phyloP scores from a whole-genome alignment of 2,329 filamentous ascomycete species.

The Pseudocercospora macadamiae region DNA sequence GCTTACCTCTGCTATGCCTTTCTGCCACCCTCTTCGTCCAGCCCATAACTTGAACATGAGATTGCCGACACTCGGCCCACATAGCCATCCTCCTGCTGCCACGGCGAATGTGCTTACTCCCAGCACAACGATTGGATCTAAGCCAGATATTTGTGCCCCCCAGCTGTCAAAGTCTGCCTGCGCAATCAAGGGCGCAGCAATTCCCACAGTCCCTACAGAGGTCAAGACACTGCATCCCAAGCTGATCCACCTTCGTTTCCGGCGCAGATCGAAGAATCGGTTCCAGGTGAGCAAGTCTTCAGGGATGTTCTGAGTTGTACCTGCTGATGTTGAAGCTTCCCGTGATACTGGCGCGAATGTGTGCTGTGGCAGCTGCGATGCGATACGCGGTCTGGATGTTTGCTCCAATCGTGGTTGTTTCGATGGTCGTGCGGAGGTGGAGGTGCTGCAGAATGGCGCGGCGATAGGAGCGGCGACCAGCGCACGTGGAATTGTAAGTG shows the following conservation, averaged over 20 bases:
- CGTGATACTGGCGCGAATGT: slow-evolving; percentile 1
- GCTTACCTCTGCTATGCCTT: slow-evolving; percentile 70
- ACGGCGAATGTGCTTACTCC: slow-evolving; percentile 78
- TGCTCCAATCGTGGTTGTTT: slow-evolving; percentile 6
- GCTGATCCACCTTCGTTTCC: slow-evolving; percentile 81
- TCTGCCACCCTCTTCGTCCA: slow-evolving; percentile 60
- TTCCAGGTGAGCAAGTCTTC: slow-evolving; percentile 67
- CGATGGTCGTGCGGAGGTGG: slow-evolving; percentile 7
- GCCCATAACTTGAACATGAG: slow-evolving; percentile 77
- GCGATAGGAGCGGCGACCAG: slow-evolving; percentile 3
- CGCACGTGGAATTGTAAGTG: neutral
- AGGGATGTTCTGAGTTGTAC: slow-evolving; percentile 5
- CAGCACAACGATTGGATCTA: slow-evolving; percentile 86
- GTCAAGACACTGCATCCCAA: slow-evolving; percentile 73
- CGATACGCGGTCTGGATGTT: slow-evolving; percentile 5
- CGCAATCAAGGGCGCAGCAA: slow-evolving; percentile 68
- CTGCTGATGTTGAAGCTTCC: slow-evolving; percentile 4
- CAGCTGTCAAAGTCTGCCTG: slow-evolving; percentile 70
- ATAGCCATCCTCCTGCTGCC: slow-evolving; percentile 82
- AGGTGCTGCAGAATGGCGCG: slow-evolving; percentile 14
- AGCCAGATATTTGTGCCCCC: slow-evolving; percentile 69
- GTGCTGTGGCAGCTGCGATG: neutral
- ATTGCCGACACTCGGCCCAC: slow-evolving; percentile 81
- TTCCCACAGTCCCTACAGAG: slow-evolving; percentile 63
- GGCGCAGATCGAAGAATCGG: slow-evolving; percentile 87